Evolutionary conservation across 1,284 basidiomycete species (phyloP).

Genomic region (Boletus semigastroideus): DNA sequence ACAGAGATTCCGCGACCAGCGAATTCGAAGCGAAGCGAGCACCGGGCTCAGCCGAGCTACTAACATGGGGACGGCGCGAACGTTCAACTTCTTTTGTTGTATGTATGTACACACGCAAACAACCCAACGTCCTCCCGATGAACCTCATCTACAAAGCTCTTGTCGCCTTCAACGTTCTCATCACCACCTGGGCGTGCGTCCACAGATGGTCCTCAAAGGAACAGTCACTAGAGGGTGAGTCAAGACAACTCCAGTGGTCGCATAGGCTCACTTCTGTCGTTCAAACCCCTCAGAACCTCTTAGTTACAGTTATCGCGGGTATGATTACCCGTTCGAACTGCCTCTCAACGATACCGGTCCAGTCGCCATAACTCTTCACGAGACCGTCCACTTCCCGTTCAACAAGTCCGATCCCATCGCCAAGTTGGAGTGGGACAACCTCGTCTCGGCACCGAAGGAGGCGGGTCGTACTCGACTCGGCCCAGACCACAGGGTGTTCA

Average conservation of each 20-base stretch:
- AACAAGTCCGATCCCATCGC: slow-evolving; percentile 10
- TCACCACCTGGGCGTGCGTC: slow-evolving; percentile 10
- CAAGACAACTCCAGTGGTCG: background rate
- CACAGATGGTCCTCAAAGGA: background rate
- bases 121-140: background rate
- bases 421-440: slow-evolving; percentile 7
- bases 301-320: slow-evolving; percentile 9
- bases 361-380: slow-evolving; percentile 14
- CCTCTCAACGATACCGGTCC: background rate
- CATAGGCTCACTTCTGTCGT: background rate
- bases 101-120: too few species aligned
- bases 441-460: slow-evolving; percentile 11
- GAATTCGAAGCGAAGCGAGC: too few species aligned
- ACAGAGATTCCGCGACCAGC: too few species aligned
- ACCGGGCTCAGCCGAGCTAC: too few species aligned
- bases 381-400: slow-evolving; percentile 11
- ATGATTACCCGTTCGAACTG: slow-evolving; percentile 10
- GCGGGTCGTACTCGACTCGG: slow-evolving; percentile 12
- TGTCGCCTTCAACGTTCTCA: slow-evolving; percentile 4
- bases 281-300: background rate
- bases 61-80: too few species aligned
- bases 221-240: background rate
- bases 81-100: too few species aligned
- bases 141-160: background rate
- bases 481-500: slow-evolving; percentile 12